Evolutionary conservation across 2,329 filamentous ascomycete species (phyloP), one percentile per base, ranked within the genome.

Genomic region (Verticillium longisporum): DNA sequence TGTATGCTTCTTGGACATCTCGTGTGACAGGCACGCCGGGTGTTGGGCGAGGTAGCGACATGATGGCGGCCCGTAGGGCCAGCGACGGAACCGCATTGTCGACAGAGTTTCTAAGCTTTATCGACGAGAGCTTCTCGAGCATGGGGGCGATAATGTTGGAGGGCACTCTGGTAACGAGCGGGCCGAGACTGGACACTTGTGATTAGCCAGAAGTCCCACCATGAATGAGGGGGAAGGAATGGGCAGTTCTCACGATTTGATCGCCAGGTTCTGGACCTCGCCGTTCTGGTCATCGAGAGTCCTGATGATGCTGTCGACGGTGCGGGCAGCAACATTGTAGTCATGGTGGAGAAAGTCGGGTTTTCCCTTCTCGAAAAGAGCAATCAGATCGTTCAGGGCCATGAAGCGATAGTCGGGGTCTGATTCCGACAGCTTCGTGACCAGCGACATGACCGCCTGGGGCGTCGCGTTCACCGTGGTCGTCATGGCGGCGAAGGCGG

Each of bases 351-450:
- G 80, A 67, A 97, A 91, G 60, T 88, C 86, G 4, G 84, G 79
- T 68, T 88, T 88, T 6, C 87, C 86, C 61, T 81, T 83, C 31
- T 76, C 85, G 57, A 99, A 82, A 59, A 96, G 88, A 61, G 87
- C 84, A 60, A 89, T 83, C 45, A 99, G 79, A 73, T 99, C 95
- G 75, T 92, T 97, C 69, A 99, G 80, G 58, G 93, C 93, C 95
- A 99, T 99, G 82, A 94, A 99, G 50, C 95, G 89, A 73, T 93
- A 93, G 73, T 99, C 95, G 33, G 94, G 90, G 71, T 99, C 95
- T 34, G 87, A 83, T 74, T 98, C 92, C 69, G 84, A 81, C 69
- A 98, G 87, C 79, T 94, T 97, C 63, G 84, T 81, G 31, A 98
- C 83, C 63, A 96, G 83, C 59, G 71, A 68, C 68, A 76, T 75